Conservation (phyloP, 2,329 filamentous ascomycete species). For the Epichloe gansuensis region DNA sequence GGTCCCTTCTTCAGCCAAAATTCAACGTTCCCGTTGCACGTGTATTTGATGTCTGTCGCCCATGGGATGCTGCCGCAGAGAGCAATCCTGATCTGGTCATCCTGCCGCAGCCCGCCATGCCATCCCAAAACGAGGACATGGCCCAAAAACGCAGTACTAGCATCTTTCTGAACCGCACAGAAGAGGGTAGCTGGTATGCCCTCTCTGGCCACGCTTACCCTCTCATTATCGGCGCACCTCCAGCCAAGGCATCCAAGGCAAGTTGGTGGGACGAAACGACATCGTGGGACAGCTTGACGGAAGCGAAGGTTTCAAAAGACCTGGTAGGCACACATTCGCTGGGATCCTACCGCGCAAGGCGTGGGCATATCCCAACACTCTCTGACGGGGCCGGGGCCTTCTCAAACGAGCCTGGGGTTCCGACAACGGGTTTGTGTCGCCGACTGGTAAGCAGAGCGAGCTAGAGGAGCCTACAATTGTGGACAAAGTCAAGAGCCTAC, state of each 20-base stretch:
- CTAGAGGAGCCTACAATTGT: constrained; percentile 31
- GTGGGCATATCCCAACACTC: constrained; percentile 25
- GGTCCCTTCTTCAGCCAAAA: constrained; percentile 51
- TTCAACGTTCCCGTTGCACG: constrained; percentile 70
- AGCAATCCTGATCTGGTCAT: constrained; percentile 68
- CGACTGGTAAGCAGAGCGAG: constrained; percentile 13
- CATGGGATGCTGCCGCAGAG: constrained; percentile 47
- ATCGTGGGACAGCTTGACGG: constrained; percentile 26
- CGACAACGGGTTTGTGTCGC: constrained; percentile 23
- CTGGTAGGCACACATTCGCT: constrained; percentile 59
- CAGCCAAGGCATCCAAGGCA: constrained; percentile 30
- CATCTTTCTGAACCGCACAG: constrained; percentile 79
- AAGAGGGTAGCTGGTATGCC: constrained; percentile 84
- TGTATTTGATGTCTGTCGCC: constrained; percentile 78
- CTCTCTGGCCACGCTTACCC: constrained; percentile 81
- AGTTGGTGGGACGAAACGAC: constrained; percentile 36
- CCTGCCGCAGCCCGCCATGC: constrained; percentile 72
- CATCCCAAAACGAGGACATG: constrained; percentile 35
- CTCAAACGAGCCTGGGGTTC: constrained; percentile 16
- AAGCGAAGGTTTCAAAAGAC: constrained; percentile 42
- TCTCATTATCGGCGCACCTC: constrained; percentile 58
- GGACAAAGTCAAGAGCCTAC: constrained; percentile 37
- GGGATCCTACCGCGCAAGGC: constrained; percentile 24
- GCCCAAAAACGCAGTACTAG: constrained; percentile 45
- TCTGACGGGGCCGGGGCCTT: constrained; percentile 20